These are phyloP conservation scores for Botryotinia globosa DNA, from an alignment of 2,329 filamentous ascomycete genomes.

Conservation along the genomic window DNA sequence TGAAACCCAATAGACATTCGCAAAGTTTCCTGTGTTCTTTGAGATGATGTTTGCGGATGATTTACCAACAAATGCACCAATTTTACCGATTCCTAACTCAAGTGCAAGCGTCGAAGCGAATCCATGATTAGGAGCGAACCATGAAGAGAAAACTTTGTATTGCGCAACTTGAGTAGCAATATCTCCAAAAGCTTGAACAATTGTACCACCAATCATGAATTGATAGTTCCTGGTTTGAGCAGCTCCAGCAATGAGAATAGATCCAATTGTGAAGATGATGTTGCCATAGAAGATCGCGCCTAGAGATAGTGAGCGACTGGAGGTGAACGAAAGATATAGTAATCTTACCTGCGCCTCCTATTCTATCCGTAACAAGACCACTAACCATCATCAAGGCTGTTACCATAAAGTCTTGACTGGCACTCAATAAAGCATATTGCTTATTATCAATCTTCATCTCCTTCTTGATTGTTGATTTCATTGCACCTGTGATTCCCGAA, in stretches of 20 bases:
- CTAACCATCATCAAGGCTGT: constrained; percentile 53
- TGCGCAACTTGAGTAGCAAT: constrained; percentile 63
- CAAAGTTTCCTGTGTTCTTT: constrained; percentile 55
- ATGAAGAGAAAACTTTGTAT: constrained; percentile 63
- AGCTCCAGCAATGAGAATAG: constrained; percentile 57
- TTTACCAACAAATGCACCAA: constrained; percentile 59
- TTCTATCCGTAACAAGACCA: constrained; percentile 55
- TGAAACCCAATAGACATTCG: constrained; percentile 60
- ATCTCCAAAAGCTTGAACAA: constrained; percentile 50
- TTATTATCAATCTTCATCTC: constrained; percentile 58
- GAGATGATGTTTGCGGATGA: constrained; percentile 50
- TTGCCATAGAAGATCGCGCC: constrained; percentile 58
- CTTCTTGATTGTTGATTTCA: constrained; percentile 62
- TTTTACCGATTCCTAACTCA: constrained; percentile 59
- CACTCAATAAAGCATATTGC: constrained; percentile 56
- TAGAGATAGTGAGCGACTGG: background rate
- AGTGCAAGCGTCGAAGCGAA: constrained; percentile 61
- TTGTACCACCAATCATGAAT: constrained; percentile 57
- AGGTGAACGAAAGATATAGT: background rate
- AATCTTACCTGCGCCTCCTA: constrained; percentile 53
- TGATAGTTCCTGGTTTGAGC: constrained; percentile 54
- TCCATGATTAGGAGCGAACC: constrained; percentile 60
- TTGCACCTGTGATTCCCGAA: constrained; percentile 56
- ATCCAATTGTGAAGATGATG: constrained; percentile 54
- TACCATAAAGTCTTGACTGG: constrained; percentile 61